Base-by-base conservation (phyloP, 2,329 filamentous ascomycete species). In the Aureobasidium sp. region DNA sequence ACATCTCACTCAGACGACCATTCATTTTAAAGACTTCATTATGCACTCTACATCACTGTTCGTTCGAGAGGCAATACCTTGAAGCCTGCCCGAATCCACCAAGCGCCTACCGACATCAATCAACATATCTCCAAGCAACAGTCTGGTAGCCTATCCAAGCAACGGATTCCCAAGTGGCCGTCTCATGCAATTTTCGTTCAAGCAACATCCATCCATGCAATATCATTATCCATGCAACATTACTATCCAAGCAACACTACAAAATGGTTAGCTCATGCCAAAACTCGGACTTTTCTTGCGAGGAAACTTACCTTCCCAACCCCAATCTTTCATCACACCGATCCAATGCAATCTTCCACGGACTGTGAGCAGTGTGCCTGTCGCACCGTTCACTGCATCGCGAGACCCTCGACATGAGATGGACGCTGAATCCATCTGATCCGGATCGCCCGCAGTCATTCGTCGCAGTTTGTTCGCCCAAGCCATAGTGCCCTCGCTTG, bases 241-340 rank as follows among this genome's bases (percentile, higher is more conserved):
- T 13, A 30, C 36, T 45, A 77, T 45, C 75, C 75, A 64, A 78
- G 70, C 66, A 78, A 73, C 59, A 78, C 76, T 64, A 39, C 16
- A 39, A 55, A 45, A 59, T 32, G 37, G 53, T 64, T 32, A 63
- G 63, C 48, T 44, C 14, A 30, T 54, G 47, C n/a, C n/a, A 29
- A 47, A 13, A 13, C 25, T 29, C 14, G 49, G 49, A 55, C 39
- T 21, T 36, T n/a, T 10, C n/a, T 21, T 45, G 54, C 50, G 30
- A n/a, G 4, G 30, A 5, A 67, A 76, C 80, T 75, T 75, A 87
- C 85, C 81, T 79, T 89, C 85, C 85, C 86, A 89, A n/a, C 79
- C 76, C 84, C 84, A 87, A 66, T 88, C 85, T 64, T 81, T 82
- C 86, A 89, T 89, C 45, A 89, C 85, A 41, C 85, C 83, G 9